Base-by-base conservation (phyloP, 1,139 yeast genomes). In the Citeromyces hawaiiensis region DNA sequence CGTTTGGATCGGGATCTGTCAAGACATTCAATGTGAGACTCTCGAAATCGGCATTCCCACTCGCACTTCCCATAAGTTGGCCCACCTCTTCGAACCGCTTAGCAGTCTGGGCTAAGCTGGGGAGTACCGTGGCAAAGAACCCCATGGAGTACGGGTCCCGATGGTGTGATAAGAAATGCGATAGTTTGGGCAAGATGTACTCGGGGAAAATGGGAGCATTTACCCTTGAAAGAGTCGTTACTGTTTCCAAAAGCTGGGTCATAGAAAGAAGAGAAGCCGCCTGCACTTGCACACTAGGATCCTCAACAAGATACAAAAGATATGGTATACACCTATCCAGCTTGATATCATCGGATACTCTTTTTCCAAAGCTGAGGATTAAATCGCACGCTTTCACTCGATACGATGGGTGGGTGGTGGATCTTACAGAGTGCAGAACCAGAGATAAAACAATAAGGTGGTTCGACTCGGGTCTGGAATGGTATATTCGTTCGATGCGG, bases 311-410 rank as follows among this genome's bases (percentile, higher is more conserved):
- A 7, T 69, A 54, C 30, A 83, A 70, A 29, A 91, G 58, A 52
- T 80, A 85, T 0, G 99, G 97, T 17, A 91, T 55, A 27, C 91
- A 76, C 37, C 96, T 62, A 54, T 91, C 97, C 37, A 91, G 63
- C 52, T 87, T 88, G 16, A 80, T 80, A 42, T 83, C 94, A 52
- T 91, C 97, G 35, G 74, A 72, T 2, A 86, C 64, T 44, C 76
- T 70, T 52, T 85, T 95, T 1, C 93, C 75, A 13, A 91, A 63
- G 0, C 86, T 86, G 10, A 86, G 55, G 2, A 91, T 69, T 41
- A 88, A 57, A 49, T 87, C 93, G 48, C 94, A 69, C 0, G 91
- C 93, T 49, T 74, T 73, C 4, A 81, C 56, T 47, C 86, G 70
- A 23, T 80, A 73, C 0, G 70, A 56, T 0, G 86, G 77, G 25